Conservation (phyloP, 164 flowering plant species). For the Dillenia turbinata region DNA sequence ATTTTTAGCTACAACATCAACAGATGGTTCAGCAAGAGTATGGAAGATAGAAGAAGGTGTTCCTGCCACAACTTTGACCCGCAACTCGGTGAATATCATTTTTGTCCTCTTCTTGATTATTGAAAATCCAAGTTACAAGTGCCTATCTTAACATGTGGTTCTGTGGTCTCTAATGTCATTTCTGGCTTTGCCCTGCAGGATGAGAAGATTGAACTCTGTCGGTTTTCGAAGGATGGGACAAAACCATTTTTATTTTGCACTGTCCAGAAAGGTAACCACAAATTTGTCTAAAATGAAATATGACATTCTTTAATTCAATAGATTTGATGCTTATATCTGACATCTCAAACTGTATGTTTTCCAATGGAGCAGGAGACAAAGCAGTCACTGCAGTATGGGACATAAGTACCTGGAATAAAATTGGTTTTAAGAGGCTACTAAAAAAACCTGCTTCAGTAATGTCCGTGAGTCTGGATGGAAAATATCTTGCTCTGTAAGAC, state of each 20-base stretch:
- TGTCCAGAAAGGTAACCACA: conserved; percentile 61
- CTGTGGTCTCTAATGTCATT: not conserved
- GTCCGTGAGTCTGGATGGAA: conserved; percentile 86
- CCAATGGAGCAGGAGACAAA: conserved; percentile 51
- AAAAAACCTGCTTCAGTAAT: conserved; percentile 71
- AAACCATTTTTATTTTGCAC: conserved; percentile 92
- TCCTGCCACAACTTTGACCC: conserved; percentile 64
- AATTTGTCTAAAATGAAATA: conserved; percentile 3
- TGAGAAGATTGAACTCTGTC: conserved; percentile 84
- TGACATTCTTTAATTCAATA: not conserved
- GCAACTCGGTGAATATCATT: conserved; percentile 50
- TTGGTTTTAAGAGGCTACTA: conserved; percentile 76
- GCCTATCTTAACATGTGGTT: not conserved
- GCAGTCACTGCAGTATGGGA: conserved; percentile 78
- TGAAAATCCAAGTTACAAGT: no score
- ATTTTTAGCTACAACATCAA: conserved; percentile 83
- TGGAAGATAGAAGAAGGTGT: conserved; percentile 85
- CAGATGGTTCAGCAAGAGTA: conserved; percentile 89
- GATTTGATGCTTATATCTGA: not conserved
- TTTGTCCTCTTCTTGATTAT: no score
- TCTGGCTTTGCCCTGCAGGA: conserved; percentile 40
- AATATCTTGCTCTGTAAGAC: conserved; percentile 92
- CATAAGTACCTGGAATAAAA: conserved; percentile 85
- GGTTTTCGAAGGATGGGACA: conserved; percentile 95
- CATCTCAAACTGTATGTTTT: not conserved